Evolutionary conservation across 208 protist species (phyloP), one percentile per base, ranked within the genome.

Genomic region (Leptomonas seymouri): DNA sequence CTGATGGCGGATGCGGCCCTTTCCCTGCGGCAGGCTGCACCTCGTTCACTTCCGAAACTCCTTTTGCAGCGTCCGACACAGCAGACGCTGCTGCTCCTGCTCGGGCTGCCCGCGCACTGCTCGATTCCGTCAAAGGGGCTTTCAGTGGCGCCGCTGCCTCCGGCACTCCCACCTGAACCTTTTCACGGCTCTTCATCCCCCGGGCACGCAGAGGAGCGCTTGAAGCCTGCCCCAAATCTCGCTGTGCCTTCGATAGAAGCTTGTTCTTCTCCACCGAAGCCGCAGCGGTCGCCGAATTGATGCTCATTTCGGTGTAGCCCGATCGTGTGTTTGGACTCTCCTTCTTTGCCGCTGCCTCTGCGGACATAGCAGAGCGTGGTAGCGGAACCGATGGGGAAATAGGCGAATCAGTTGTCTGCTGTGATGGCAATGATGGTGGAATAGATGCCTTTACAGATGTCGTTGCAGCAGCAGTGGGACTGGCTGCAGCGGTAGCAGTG

Each of bases 321-420:
- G 50, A 48, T 9, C 51, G 42, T 9, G 25, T 18, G 3, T 12
- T 12, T n/a, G 42, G 9, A 25, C 36, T 49, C 25, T 28, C 28
- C n/a, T n/a, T 45, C 28, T 42, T 46, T 18, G 15, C 28, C 41
- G 56, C 54, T 23, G 44, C n/a, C 18, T 59, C 56, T 16, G 34
- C 48, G 14, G 46, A 21, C 62, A 66, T 25, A 15, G 14, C 62
- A 0, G 62, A 70, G 25, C 69, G 69, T 21, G 53, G 60, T 53
- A 62, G 41, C 25, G 60, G 34, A 9, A 68, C 6, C 31, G 31
- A 6, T 23, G 23, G 23, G 48, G 42, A 15, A 18, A 30, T 20
- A 28, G 20, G 3, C 23, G 50, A 20, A 12, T 20, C 50, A 34
- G 25, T n/a, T n/a, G n/a, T n/a, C n/a, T n/a, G n/a, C n/a, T n/a